Evolutionary conservation across 352 stramenopile species (phyloP), one percentile per base, ranked within the genome.

Genomic region (Pythium brassicae): DNA sequence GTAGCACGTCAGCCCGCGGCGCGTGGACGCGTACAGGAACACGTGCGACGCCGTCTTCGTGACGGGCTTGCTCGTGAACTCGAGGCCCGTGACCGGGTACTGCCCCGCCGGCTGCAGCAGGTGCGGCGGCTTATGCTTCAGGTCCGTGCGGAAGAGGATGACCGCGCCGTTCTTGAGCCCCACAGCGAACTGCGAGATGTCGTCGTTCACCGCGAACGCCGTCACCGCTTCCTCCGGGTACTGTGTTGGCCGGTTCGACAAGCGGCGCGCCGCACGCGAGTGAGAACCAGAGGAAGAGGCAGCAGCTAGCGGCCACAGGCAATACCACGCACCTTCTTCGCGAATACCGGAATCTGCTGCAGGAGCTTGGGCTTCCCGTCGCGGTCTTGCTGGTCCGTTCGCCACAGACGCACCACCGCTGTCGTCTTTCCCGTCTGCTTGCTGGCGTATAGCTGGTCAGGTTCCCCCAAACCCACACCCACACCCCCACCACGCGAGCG

Each of bases 141-240:
- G 69, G 53, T 93, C 81, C 32, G 78, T 89, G 17, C 78, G 76
- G 53, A 92, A 92, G 14, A 93, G 53, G 46, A 95, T 93, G 25
- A 95, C 84, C 4, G 81, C 83, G 34, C 85, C 85, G 61, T 95
- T 95, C 51, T 84, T 84, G 37, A 94, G 60, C 7, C 85, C 85
- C 8, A 95, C 75, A 0, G 83, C 81, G 48, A 92, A 92, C 48
- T 92, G 81, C 57, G 69, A 81, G 48, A 92, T 74, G 55, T 95
- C 85, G 52, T 93, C 85, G 49, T 82, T 90, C 43, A 93, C 85
- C 19, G 83, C 72, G 48, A 95, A 95, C 27, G 85, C 85, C 4
- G 85, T 95, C 47, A 95, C 85, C 1, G 85, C 85, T 66, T 95
- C 83, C 43, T 95, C 85, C 0, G 85, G 81, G 55, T 92, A 95